phyloP scores from a whole-genome alignment of 306 rosid genomes.

The Bauhinia variegata region DNA sequence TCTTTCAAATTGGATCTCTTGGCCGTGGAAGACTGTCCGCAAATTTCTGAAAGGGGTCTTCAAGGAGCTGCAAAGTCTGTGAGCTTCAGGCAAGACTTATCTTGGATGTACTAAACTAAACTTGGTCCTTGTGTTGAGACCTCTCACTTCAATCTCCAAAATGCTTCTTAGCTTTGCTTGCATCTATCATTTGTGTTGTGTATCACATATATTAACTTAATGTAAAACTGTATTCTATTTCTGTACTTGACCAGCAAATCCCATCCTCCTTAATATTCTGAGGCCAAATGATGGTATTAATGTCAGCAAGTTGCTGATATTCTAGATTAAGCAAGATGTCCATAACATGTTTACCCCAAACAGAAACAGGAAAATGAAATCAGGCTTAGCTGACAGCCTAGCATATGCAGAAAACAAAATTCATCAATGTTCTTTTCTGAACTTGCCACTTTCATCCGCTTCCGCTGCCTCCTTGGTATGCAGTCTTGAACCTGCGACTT shows the following conservation, averaged over 20 bases:
- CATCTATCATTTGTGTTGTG: constrained; percentile 8
- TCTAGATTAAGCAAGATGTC: too few species aligned
- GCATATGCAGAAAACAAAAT: too few species aligned
- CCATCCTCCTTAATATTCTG: too few species aligned
- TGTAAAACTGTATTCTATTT: background rate
- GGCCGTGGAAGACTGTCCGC: constrained; percentile 87
- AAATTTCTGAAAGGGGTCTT: constrained; percentile 76
- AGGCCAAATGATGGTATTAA: too few species aligned
- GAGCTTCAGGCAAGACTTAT: constrained; percentile 77
- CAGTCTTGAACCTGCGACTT: too few species aligned
- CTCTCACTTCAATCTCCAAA: background rate
- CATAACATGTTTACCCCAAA: too few species aligned
- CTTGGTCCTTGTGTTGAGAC: background rate
- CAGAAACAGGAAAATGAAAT: too few species aligned
- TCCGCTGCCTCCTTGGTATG: too few species aligned
- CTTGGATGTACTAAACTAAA: constrained; percentile 88
- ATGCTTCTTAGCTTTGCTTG: constrained; percentile 12
- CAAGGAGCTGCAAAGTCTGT: constrained; percentile 71
- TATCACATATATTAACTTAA: constrained; percentile 4
- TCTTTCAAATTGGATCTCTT: constrained; percentile 67
- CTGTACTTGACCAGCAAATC: background rate
- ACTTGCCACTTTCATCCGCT: too few species aligned
- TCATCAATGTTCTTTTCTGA: too few species aligned
- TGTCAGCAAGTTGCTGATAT: too few species aligned
- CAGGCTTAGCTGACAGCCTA: too few species aligned